A percentile compares a stretch with the other conserved stretches of the same genome.
phyloP scores from a whole-genome alignment of 495 filamentous ascomycete genomes.

The Aspergillus sclerotiicarbonarius region DNA sequence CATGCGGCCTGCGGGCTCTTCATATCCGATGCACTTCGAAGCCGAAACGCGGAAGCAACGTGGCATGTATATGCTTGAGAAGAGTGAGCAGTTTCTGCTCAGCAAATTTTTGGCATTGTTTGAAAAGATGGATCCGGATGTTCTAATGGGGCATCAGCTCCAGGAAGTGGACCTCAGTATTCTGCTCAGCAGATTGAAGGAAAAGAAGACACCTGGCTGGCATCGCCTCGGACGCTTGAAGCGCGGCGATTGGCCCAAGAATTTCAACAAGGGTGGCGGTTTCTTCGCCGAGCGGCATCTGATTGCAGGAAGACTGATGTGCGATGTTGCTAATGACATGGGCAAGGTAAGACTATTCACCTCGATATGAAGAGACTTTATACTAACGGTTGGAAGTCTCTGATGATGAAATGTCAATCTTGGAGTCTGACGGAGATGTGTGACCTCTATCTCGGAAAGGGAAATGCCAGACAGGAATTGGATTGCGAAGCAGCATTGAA shows the following conservation, averaged over 20 bases:
- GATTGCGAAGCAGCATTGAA: slow-evolving; percentile 86
- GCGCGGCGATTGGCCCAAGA: slow-evolving; percentile 81
- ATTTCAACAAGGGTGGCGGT: slow-evolving; percentile 79
- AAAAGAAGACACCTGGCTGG: slow-evolving; percentile 90
- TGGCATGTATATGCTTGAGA: slow-evolving; percentile 73
- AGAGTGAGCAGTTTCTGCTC: slow-evolving; percentile 76
- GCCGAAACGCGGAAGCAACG: slow-evolving; percentile 65
- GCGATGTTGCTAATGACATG: slow-evolving; percentile 93
- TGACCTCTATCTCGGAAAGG: slow-evolving; percentile 73
- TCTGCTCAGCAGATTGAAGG: slow-evolving; percentile 79
- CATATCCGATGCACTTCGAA: slow-evolving; percentile 86
- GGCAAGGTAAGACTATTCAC: slow-evolving; percentile 62
- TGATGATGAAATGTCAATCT: slow-evolving; percentile 95
- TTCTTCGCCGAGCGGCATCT: slow-evolving; percentile 91
- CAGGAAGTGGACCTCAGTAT: slow-evolving; percentile 97
- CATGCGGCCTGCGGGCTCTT: slow-evolving; percentile 72
- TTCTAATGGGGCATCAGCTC: slow-evolving; percentile 90
- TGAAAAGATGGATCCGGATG: slow-evolving; percentile 86
- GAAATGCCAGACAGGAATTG: slow-evolving; percentile 69
- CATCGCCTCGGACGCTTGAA: slow-evolving; percentile 84
- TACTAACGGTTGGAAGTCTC: slow-evolving; percentile 55
- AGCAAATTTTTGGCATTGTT: slow-evolving; percentile 86
- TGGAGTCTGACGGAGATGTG: slow-evolving; percentile 99
- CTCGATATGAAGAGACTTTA: background rate
- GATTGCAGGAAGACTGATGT: slow-evolving; percentile 84